A percentile compares a stretch with the other conserved stretches of the same genome.
phyloP scores from a whole-genome alignment of 2,329 filamentous ascomycete species.

The Exophiala mesophila region DNA sequence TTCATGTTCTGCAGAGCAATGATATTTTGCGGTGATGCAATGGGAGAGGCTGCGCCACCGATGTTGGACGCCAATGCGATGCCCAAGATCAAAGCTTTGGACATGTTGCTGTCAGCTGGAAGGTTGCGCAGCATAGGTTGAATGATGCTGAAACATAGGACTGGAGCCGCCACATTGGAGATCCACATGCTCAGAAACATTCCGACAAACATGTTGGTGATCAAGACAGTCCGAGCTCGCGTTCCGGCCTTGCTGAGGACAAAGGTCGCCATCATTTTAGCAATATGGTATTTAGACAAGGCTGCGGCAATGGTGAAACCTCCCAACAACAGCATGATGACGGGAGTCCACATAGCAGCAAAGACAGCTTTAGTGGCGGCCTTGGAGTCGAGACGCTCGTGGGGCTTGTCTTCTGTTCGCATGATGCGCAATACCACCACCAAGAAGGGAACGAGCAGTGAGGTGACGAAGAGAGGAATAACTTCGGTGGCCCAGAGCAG shows the following conservation, averaged over 20 bases:
- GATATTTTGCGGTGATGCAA: constrained; percentile 95
- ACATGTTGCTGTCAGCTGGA: constrained; percentile 83
- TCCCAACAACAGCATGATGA: constrained; percentile 95
- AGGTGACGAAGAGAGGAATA: constrained; percentile 95
- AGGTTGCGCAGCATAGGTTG: constrained; percentile 95
- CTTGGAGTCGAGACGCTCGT: constrained; percentile 70
- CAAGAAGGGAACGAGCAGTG: constrained; percentile 86
- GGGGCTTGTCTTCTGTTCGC: constrained; percentile 65
- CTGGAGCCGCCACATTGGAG: constrained; percentile 93
- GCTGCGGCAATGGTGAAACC: constrained; percentile 95
- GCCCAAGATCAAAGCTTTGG: constrained; percentile 88
- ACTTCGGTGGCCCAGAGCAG: constrained; percentile 96
- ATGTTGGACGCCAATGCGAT: constrained; percentile 95
- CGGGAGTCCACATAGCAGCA: constrained; percentile 96
- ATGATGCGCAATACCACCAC: constrained; percentile 83
- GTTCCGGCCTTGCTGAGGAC: constrained; percentile 95
- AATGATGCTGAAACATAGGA: constrained; percentile 96
- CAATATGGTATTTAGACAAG: constrained; percentile 93
- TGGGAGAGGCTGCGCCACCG: constrained; percentile 91
- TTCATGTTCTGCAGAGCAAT: constrained; percentile 95
- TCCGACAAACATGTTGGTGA: constrained; percentile 98
- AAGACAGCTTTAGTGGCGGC: constrained; percentile 81
- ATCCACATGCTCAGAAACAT: constrained; percentile 99
- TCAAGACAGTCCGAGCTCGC: constrained; percentile 75
- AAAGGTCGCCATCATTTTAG: constrained; percentile 93